These are phyloP conservation scores for Asterionellopsis glacialis DNA, from an alignment of 108 stramenopile genomes.

Conservation along the genomic window DNA sequence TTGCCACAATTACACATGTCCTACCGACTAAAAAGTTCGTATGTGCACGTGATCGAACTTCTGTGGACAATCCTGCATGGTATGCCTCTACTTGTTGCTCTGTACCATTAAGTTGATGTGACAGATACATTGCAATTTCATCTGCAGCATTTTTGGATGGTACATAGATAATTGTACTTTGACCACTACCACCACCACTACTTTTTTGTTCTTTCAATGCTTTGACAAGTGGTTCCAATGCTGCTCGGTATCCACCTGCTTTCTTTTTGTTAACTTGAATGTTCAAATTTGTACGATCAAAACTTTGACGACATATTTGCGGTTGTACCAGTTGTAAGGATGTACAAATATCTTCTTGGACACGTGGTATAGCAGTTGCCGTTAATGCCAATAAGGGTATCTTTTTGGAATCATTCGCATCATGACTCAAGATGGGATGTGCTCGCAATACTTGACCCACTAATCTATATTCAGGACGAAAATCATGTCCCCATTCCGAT, in stretches of 20 bases:
- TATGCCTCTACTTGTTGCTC: conserved; percentile 32
- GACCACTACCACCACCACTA: neutral
- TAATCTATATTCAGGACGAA: conserved; percentile 78
- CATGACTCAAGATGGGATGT: conserved; percentile 21
- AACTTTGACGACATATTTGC: conserved; percentile 50
- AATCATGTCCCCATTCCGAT: conserved; percentile 93
- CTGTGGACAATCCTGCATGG: conserved; percentile 81
- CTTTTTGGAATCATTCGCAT: neutral
- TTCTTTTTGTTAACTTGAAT: conserved; percentile 63
- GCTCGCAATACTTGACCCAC: conserved; percentile 52
- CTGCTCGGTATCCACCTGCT: conserved; percentile 27
- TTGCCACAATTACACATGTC: conserved; percentile 85
- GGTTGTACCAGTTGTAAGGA: conserved; percentile 55
- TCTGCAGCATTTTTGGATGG: conserved; percentile 56
- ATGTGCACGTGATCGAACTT: conserved; percentile 54
- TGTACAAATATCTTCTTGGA: conserved; percentile 62
- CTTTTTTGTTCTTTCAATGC: conserved; percentile 15
- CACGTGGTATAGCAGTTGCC: conserved; percentile 89
- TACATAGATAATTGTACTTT: conserved; percentile 46
- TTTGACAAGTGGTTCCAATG: conserved; percentile 38
- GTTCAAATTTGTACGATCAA: conserved; percentile 90
- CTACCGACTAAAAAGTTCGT: conserved; percentile 74
- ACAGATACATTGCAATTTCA: conserved; percentile 30
- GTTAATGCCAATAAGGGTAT: conserved; percentile 89
- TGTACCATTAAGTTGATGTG: conserved; percentile 10